phyloP scores from a whole-genome alignment of 768 basidiomycete genomes.

The Boletus bicolor region DNA sequence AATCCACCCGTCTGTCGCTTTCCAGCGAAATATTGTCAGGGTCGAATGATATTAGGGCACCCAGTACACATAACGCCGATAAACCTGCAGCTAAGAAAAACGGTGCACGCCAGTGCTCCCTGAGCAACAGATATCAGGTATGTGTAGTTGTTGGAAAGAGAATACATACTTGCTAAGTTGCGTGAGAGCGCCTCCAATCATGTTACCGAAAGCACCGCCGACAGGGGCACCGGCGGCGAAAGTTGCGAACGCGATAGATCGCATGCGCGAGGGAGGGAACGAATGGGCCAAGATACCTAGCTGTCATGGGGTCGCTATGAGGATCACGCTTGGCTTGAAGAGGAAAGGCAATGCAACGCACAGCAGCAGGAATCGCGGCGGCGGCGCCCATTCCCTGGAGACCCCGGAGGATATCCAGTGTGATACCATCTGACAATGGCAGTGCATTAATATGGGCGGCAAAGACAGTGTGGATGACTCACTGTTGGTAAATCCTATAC shows the following conservation, averaged over 20 bases:
- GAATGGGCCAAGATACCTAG: slow-evolving; percentile 79
- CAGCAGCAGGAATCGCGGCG: slow-evolving; percentile 70
- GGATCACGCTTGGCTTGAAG: not conserved
- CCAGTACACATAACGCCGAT: slow-evolving; percentile 46
- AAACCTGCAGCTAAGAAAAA: slow-evolving; percentile 63
- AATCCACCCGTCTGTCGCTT: slow-evolving; percentile 57
- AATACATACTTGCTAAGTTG: slow-evolving; percentile 42
- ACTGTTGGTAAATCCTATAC: slow-evolving; percentile 62
- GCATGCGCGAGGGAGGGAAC: slow-evolving; percentile 64
- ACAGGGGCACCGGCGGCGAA: slow-evolving; percentile 85
- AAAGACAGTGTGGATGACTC: slow-evolving; percentile 2
- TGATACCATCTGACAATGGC: slow-evolving; percentile 46
- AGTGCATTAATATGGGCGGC: not conserved
- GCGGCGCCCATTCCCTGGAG: slow-evolving; percentile 80
- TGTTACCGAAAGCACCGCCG: slow-evolving; percentile 68
- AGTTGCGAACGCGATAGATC: slow-evolving; percentile 76
- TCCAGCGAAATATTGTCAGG: slow-evolving; percentile 44
- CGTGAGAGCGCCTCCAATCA: slow-evolving; percentile 70
- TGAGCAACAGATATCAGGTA: slow-evolving; percentile 5
- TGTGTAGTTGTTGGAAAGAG: not conserved
- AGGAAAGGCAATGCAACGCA: slow-evolving; percentile 31
- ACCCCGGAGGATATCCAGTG: slow-evolving; percentile 69
- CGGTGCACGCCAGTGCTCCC: slow-evolving; percentile 61
- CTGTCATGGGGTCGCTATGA: slow-evolving; percentile 31
- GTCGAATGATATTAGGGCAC: slow-evolving; percentile 61